Conservation (phyloP, 495 filamentous ascomycete genomes). For the Ramalina intermedia region DNA sequence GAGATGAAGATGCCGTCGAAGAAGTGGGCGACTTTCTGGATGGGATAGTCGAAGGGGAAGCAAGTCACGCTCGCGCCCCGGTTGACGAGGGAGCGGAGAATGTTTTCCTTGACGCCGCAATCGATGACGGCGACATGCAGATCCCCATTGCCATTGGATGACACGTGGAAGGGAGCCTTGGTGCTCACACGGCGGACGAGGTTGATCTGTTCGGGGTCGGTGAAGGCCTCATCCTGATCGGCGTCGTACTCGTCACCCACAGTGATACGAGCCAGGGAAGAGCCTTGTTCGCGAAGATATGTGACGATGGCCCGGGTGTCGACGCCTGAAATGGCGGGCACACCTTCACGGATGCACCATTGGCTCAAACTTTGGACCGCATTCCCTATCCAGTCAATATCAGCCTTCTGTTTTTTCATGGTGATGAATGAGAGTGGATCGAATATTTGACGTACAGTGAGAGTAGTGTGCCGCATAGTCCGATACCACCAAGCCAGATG, state of each 20-base stretch:
- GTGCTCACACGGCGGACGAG: conserved; percentile 90
- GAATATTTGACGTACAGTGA: conserved; percentile 29
- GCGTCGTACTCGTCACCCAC: conserved; percentile 97
- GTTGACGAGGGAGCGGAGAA: conserved; percentile 78
- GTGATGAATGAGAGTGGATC: too few species aligned
- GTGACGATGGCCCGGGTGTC: conserved; percentile 96
- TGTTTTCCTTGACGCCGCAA: conserved; percentile 99
- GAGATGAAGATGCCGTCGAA: conserved; percentile 97
- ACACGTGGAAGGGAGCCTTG: conserved; percentile 92
- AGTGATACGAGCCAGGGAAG: conserved; percentile 85
- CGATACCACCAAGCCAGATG: conserved; percentile 85
- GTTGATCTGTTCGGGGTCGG: conserved; percentile 93
- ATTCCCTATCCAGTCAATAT: conserved; percentile 45
- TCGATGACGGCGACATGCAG: conserved; percentile 90
- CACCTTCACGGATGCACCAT: conserved; percentile 92
- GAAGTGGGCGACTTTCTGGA: conserved; percentile 63
- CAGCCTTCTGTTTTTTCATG: too few species aligned
- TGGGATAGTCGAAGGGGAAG: conserved; percentile 76
- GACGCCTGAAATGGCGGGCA: conserved; percentile 91
- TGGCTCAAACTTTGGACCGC: conserved; percentile 83
- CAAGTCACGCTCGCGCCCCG: conserved; percentile 80
- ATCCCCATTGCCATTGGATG: conserved; percentile 52
- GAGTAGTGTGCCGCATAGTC: conserved; percentile 88
- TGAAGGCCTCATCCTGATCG: conserved; percentile 91
- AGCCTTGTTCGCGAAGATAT: conserved; percentile 86